Base-by-base conservation (phyloP, 1,139 yeast species). In the Taphrina sp. region DNA sequence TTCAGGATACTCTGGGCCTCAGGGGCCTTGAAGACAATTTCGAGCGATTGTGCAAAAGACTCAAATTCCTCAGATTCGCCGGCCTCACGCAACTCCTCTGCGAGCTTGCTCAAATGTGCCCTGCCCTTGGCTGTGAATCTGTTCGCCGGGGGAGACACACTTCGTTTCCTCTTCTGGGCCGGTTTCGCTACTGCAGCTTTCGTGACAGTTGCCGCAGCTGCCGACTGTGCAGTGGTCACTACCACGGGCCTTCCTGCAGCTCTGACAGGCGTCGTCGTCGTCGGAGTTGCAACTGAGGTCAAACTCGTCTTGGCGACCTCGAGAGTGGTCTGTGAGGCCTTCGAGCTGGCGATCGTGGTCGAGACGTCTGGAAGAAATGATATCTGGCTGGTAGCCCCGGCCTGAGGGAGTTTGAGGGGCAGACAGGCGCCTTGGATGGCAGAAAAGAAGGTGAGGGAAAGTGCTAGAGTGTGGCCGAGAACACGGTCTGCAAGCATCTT, bases 91-190 rank as follows among this genome's bases (percentile, higher is more conserved):
- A 20, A 28, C 29, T 31, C 38, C 3, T 17, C 19, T 29, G 17
- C 38, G 38, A 28, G 38, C n/a, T n/a, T 3, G 12, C 14, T 29
- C 10, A 43, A 16, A 8, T 19, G 12, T 17, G n/a, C 47, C 7
- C 47, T 14, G 3, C 47, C 47, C 5, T 24, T 28, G 16, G 47
- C 47, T 14, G 47, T 43, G 38, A 23, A 31, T 33, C 22, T 29
- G 19, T 17, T 31, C 12, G 12, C 38, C 5, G 17, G 7, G 10
- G 12, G 7, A 26, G 7, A 7, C 10, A 7, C 31, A 7, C 31
- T 26, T 26, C 12, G 7, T 26, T 7, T 26, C 31, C 12, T 26
- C 10, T 26, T 26, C 31, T 7, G 7, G 31, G 12, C 10, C 12
- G 31, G 7, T 26, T 26, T 26, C 31, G 31, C 7, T 26, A 12